Percentiles rank a stretch among this genome's conserved stretches.
phyloP scores from a whole-genome alignment of 768 basidiomycete genomes.

The Phallus indusiatus region DNA sequence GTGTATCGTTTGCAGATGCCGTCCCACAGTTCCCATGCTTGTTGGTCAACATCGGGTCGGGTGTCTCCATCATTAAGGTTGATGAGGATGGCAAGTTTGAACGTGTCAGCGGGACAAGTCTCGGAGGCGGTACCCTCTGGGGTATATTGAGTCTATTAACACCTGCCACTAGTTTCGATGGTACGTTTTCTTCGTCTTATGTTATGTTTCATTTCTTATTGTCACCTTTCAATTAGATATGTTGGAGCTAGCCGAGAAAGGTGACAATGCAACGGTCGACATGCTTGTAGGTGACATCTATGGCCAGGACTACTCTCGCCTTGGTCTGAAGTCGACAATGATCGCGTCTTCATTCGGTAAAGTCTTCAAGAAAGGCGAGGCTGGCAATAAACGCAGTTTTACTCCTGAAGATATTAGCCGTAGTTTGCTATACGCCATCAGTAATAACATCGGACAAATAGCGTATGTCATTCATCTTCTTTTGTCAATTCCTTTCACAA shows the following conservation, averaged over 20 bases:
- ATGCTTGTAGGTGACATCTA: constrained; percentile 99
- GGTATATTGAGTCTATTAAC: constrained; percentile 89
- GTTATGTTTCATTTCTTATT: too few species aligned
- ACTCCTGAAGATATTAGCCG: constrained; percentile 89
- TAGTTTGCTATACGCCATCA: constrained; percentile 90
- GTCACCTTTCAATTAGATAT: too few species aligned
- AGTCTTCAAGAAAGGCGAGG: constrained; percentile 70
- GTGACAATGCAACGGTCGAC: constrained; percentile 90
- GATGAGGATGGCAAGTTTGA: constrained; percentile 94
- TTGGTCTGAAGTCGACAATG: constrained; percentile 95
- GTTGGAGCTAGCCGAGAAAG: constrained; percentile 86
- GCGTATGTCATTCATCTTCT: constrained; percentile 56
- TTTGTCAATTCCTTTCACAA: background rate
- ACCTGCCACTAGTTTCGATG: constrained; percentile 92
- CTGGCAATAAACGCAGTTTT: constrained; percentile 68
- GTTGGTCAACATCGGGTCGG: constrained; percentile 96
- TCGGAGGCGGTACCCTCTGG: constrained; percentile 97
- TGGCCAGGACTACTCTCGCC: constrained; percentile 90
- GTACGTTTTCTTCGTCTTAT: constrained; percentile 39
- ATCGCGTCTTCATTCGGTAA: constrained; percentile 99
- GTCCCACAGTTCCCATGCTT: constrained; percentile 88
- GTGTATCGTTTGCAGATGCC: constrained; percentile 85
- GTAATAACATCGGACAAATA: constrained; percentile 99
- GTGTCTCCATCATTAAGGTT: constrained; percentile 93
- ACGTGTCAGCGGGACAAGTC: constrained; percentile 92